Percentiles rank a stretch among this genome's conserved stretches.
Evolutionary conservation across 2,329 filamentous ascomycete genomes (phyloP).

Genomic region (Monilinia aucupariae): DNA sequence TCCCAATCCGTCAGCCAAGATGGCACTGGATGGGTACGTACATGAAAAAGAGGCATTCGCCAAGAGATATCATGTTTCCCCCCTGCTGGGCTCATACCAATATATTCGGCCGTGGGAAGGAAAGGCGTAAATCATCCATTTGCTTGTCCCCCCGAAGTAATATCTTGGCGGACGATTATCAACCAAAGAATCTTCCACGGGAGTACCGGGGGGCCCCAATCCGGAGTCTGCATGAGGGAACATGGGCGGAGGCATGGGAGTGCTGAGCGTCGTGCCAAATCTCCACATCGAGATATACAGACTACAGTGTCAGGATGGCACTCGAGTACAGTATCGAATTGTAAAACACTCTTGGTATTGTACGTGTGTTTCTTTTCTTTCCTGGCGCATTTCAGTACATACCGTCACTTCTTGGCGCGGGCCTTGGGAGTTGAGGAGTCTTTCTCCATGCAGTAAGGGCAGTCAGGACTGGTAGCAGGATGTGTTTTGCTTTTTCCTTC

Average conservation of each 20-base stretch:
- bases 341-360: not conserved
- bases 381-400: too few species aligned
- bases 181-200: constrained; percentile 8
- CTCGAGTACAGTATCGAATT: too few species aligned
- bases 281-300: constrained; percentile 1
- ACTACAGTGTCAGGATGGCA: too few species aligned
- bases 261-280: not conserved
- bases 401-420: too few species aligned
- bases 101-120: not conserved
- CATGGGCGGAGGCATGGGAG: constrained; percentile 3
- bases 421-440: not conserved
- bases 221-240: not conserved
- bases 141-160: not conserved
- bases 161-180: constrained; percentile 1
- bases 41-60: not conserved
- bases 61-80: constrained; percentile 7
- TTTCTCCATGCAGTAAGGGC: too few species aligned
- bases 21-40: constrained; percentile 7
- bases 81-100: not conserved
- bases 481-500: too few species aligned
- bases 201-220: constrained; percentile 2
- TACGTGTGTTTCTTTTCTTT: not conserved
- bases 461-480: too few species aligned
- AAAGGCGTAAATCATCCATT: too few species aligned
- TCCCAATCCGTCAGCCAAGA: constrained; percentile 13